A percentile compares a stretch with the other conserved stretches of the same genome.
phyloP scores from a whole-genome alignment of 108 stramenopile genomes.

The Pseudonitzschia pungens region DNA sequence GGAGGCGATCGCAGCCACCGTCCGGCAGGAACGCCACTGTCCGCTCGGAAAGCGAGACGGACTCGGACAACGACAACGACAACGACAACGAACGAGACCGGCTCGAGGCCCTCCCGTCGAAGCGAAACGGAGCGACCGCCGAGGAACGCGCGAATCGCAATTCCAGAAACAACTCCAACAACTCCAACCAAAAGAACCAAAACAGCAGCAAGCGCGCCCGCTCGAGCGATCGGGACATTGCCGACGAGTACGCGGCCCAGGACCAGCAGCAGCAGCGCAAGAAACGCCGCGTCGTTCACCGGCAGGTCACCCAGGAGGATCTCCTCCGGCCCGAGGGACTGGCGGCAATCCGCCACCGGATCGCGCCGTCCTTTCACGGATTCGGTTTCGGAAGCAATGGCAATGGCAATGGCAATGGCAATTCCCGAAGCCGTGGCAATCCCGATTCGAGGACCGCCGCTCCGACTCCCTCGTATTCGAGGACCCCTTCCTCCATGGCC shows the following conservation, averaged over 20 bases:
- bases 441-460: no score
- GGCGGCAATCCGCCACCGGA: slow-evolving; percentile 29
- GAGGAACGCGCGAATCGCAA: slow-evolving; percentile 19
- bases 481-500: slow-evolving; percentile 40
- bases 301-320: not conserved
- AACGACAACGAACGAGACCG: slow-evolving; percentile 25
- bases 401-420: not conserved
- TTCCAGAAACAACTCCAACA: not conserved
- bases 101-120: slow-evolving; percentile 53
- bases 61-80: slow-evolving; percentile 16
- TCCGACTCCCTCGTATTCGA: slow-evolving; percentile 21
- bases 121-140: slow-evolving; percentile 52
- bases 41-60: not conserved
- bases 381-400: not conserved
- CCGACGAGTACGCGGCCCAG: slow-evolving; percentile 47
- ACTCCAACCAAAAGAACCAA: slow-evolving; percentile 23
- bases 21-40: not conserved
- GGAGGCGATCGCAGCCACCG: not conserved
- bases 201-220: not conserved
- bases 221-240: slow-evolving; percentile 36
- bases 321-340: slow-evolving; percentile 19
- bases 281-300: not conserved
- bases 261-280: slow-evolving; percentile 38
- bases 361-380: slow-evolving; percentile 25
- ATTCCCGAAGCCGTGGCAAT: no score